Percentiles rank a stretch among this genome's conserved stretches.
Evolutionary conservation across 495 filamentous ascomycete species (phyloP).

Genomic region (Venustampulla echinocandica): DNA sequence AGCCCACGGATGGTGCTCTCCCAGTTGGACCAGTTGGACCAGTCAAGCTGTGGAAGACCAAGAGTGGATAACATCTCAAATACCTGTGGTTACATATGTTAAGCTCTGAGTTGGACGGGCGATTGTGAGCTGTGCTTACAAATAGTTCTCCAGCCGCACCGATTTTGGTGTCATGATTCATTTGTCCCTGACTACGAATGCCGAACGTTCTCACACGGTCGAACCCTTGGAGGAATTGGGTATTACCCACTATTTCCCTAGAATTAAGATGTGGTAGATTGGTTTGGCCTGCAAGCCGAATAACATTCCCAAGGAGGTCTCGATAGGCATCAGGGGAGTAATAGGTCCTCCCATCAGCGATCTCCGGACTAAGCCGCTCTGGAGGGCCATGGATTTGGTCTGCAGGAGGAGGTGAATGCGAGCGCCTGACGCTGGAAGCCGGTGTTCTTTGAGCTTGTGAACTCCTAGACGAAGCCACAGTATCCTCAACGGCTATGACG

Average conservation of each 20-base stretch:
- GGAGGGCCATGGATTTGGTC: conserved; percentile 3
- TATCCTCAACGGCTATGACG: neutral
- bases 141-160: conserved; percentile 41
- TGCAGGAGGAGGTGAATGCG: neutral
- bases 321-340: conserved; percentile 14
- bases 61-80: conserved; percentile 32
- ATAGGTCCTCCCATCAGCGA: conserved; percentile 1
- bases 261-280: conserved; percentile 19
- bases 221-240: neutral
- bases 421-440: conserved; percentile 4
- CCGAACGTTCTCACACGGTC: conserved; percentile 12
- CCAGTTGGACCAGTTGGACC: conserved; percentile 32
- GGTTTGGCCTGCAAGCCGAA: conserved; percentile 21
- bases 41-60: conserved; percentile 17
- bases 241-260: conserved; percentile 11
- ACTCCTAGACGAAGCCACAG: neutral
- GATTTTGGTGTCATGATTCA: conserved; percentile 31
- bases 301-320: conserved; percentile 25
- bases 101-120: neutral
- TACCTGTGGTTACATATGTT: conserved; percentile 24
- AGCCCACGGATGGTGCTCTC: conserved; percentile 34
- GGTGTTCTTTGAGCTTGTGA: conserved; percentile 3
- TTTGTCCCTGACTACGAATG: conserved; percentile 17
- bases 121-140: conserved; percentile 23
- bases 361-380: neutral